phyloP scores from a whole-genome alignment of 2,329 filamentous ascomycete species.

The Bisporella sp. region DNA sequence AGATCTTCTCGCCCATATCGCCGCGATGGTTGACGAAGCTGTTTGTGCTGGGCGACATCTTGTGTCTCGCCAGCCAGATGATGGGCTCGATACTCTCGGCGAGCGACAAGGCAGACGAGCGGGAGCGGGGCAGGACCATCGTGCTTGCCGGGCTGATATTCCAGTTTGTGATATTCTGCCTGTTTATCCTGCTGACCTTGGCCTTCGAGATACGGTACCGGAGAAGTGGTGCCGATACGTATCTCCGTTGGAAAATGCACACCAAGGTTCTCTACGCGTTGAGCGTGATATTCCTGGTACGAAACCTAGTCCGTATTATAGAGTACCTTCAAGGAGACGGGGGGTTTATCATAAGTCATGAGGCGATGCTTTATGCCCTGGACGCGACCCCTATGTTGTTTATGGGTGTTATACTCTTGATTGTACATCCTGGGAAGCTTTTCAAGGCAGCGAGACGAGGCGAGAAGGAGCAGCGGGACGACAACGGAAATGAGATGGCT shows the following conservation, averaged over 20 bases:
- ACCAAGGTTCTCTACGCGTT: slow-evolving; percentile 33
- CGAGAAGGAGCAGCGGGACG: neutral
- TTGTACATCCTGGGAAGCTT: slow-evolving; percentile 26
- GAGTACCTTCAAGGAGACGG: slow-evolving; percentile 36
- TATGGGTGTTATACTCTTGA: slow-evolving; percentile 27
- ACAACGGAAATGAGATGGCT: neutral
- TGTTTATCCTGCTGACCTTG: slow-evolving; percentile 33
- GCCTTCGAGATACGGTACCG: slow-evolving; percentile 4
- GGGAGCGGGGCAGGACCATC: slow-evolving; percentile 32
- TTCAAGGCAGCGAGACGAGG: slow-evolving; percentile 1
- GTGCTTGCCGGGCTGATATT: slow-evolving; percentile 41
- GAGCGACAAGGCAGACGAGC: neutral
- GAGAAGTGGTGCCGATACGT: neutral
- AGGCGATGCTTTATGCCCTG: slow-evolving; percentile 36
- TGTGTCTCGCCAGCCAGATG: slow-evolving; percentile 39
- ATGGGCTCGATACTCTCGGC: slow-evolving; percentile 25
- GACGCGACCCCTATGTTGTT: slow-evolving; percentile 35
- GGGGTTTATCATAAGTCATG: slow-evolving; percentile 35
- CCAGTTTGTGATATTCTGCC: slow-evolving; percentile 42
- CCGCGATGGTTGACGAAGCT: slow-evolving; percentile 40
- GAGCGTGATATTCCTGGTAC: slow-evolving; percentile 35
- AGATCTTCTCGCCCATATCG: slow-evolving; percentile 35
- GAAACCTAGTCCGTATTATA: slow-evolving; percentile 31
- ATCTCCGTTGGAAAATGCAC: slow-evolving; percentile 26
- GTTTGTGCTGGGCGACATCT: slow-evolving; percentile 42